Base-by-base conservation (phyloP, 2,329 filamentous ascomycete genomes). In the Pestalotiopsis sp. region DNA sequence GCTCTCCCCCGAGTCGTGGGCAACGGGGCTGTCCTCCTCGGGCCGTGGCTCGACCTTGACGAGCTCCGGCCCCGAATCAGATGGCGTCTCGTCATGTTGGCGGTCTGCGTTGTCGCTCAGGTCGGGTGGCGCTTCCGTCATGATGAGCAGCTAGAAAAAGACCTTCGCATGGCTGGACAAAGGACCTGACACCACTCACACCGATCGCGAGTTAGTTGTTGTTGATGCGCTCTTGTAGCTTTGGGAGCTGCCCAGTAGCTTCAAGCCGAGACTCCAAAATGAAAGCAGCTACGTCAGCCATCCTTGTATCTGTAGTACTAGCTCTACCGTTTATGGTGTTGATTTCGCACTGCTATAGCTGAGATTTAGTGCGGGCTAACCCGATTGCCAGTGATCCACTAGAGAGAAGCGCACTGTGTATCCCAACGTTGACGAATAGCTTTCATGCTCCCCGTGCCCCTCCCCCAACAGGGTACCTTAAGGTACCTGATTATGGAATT, bases 41-140 rank as follows among this genome's bases (percentile, higher is more conserved):
- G 69, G 68, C 38, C 63, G 60, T 13, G 69, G 59, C 45, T 71
- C 69, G 63, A 61, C 52, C 56, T 69, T 67, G 39, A 36, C 45
- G 65, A 67, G 68, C 67, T 68, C 72, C 38, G 65, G 58, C 38
- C 68, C 69, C 38, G 74, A 73, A 65, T 70, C 68, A 52, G 73
- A 67, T 20, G 23, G 39, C 11, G 60, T 38, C 12, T 65, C 67
- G 45, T 36, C 69, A 60, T 65, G 36, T 45, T 64, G 58, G 66
- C 59, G 58, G 31, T 57, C n/a, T 41, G 25, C 41, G 67, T 71
- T 73, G 61, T 77, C 76, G 76, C 76, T 78, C 75, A 72, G 72
- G 69, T 75, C 73, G 73, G 80, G 78, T 77, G 80, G 77, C 76
- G 76, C 77, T 74, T 82, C 79, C 77, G 82, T 83, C 82, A 84